Conservation (phyloP, 495 filamentous ascomycete genomes). For the Lasiosphaeria ovina region DNA sequence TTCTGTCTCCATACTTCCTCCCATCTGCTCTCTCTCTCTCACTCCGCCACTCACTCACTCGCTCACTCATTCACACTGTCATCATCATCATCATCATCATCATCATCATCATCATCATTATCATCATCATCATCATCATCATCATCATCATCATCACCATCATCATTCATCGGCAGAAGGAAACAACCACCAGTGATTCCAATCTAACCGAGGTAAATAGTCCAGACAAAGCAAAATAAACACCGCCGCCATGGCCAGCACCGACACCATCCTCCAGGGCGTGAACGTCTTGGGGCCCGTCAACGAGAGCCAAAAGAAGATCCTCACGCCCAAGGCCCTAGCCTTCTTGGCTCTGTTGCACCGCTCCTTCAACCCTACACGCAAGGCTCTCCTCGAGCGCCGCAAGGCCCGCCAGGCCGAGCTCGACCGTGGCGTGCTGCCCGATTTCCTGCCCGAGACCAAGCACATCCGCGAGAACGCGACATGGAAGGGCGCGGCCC, state of each 20-base stretch:
- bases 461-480: constrained; percentile 92
- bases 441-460: constrained; percentile 95
- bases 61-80: too few species aligned
- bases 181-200: too few species aligned
- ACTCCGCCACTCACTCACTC: too few species aligned
- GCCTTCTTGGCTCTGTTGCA: constrained; percentile 94
- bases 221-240: background rate
- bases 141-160: too few species aligned
- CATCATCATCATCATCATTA: too few species aligned
- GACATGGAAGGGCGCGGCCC: constrained; percentile 91
- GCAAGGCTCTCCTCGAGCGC: constrained; percentile 86
- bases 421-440: constrained; percentile 87
- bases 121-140: too few species aligned
- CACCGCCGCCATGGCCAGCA: constrained; percentile 57
- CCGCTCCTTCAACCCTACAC: constrained; percentile 86
- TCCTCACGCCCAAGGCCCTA: constrained; percentile 86
- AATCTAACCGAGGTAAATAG: background rate
- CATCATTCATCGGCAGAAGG: too few species aligned
- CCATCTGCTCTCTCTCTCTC: too few species aligned
- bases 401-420: constrained; percentile 86
- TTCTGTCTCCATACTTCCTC: too few species aligned
- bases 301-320: constrained; percentile 76
- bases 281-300: constrained; percentile 80
- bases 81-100: too few species aligned
- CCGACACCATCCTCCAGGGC: constrained; percentile 78